Percentiles rank a stretch among this genome's conserved stretches.
These are phyloP conservation scores for Ustilago crameri DNA, from an alignment of 1,284 basidiomycete genomes.

Conservation along the genomic window DNA sequence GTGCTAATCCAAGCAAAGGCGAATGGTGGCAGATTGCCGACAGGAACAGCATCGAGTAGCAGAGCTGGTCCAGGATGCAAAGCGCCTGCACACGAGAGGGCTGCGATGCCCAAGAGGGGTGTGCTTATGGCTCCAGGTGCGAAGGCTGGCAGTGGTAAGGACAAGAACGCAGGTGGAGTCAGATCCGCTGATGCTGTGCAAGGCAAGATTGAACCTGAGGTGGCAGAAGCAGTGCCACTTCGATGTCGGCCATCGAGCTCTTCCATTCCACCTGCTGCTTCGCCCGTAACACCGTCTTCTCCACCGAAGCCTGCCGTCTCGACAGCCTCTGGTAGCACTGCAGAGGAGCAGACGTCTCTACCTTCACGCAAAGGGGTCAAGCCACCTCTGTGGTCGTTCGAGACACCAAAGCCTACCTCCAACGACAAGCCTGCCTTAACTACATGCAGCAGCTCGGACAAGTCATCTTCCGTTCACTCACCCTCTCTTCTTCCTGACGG, in stretches of 20 bases:
- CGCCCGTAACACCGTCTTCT: not conserved
- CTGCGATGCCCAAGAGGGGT: constrained; percentile 23
- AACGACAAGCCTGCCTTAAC: not conserved
- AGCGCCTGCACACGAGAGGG: constrained; percentile 47
- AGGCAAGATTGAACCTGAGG: not conserved
- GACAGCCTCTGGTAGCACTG: not conserved
- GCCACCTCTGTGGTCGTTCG: constrained; percentile 30
- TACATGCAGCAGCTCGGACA: not conserved
- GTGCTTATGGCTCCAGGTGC: constrained; percentile 20
- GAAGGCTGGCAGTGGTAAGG: constrained; percentile 18
- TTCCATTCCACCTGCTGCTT: not conserved
- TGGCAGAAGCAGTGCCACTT: constrained; percentile 22
- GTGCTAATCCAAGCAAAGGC: constrained; percentile 22
- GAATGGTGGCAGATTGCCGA: constrained; percentile 16
- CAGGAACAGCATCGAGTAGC: constrained; percentile 14
- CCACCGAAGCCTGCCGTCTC: not conserved
- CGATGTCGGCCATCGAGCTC: constrained; percentile 1
- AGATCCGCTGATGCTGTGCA: constrained; percentile 22
- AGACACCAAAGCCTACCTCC: constrained; percentile 15
- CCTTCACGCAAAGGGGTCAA: constrained; percentile 19
- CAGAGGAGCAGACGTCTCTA: not conserved
- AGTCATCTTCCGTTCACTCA: constrained; percentile 16
- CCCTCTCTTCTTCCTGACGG: constrained; percentile 26
- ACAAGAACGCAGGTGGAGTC: constrained; percentile 16
- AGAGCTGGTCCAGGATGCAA: constrained; percentile 46